phyloP scores from a whole-genome alignment of 495 filamentous ascomycete genomes.

The Penicillium pancosmium region DNA sequence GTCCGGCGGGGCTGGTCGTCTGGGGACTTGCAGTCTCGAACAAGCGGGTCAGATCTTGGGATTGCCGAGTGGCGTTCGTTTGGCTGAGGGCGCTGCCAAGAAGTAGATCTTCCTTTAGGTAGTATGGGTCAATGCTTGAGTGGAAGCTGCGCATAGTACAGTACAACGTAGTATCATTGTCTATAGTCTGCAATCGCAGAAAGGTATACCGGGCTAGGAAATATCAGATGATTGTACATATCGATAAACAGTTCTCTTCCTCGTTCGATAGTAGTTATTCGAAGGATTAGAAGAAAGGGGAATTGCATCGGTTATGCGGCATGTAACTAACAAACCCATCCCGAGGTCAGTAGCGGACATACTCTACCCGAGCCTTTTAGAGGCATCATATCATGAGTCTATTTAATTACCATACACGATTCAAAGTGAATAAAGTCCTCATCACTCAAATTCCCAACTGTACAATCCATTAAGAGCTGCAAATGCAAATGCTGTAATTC shows the following conservation, averaged over 20 bases:
- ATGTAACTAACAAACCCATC: too few species aligned
- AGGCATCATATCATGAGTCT: background rate
- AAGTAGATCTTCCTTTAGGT: background rate
- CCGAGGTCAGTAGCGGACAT: too few species aligned
- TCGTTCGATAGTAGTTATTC: too few species aligned
- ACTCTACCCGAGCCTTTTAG: too few species aligned
- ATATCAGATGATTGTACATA: too few species aligned
- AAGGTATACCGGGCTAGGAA: too few species aligned
- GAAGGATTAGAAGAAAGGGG: too few species aligned
- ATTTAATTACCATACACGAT: background rate
- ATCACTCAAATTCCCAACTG: background rate
- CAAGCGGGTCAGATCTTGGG: slow-evolving; percentile 34
- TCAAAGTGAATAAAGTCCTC: background rate
- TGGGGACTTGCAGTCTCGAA: slow-evolving; percentile 23
- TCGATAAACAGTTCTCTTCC: too few species aligned
- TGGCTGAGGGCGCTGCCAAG: slow-evolving; percentile 9
- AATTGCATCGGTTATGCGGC: too few species aligned
- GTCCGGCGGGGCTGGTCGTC: slow-evolving; percentile 7
- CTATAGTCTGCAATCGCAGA: background rate
- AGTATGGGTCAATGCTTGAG: background rate
- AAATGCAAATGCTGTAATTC: too few species aligned
- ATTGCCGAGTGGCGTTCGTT: slow-evolving; percentile 32
- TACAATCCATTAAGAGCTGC: background rate
- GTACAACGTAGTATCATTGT: background rate
- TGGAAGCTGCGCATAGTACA: background rate